Conservation (phyloP, 2,329 filamentous ascomycete genomes). For the Diplodia corticola region DNA sequence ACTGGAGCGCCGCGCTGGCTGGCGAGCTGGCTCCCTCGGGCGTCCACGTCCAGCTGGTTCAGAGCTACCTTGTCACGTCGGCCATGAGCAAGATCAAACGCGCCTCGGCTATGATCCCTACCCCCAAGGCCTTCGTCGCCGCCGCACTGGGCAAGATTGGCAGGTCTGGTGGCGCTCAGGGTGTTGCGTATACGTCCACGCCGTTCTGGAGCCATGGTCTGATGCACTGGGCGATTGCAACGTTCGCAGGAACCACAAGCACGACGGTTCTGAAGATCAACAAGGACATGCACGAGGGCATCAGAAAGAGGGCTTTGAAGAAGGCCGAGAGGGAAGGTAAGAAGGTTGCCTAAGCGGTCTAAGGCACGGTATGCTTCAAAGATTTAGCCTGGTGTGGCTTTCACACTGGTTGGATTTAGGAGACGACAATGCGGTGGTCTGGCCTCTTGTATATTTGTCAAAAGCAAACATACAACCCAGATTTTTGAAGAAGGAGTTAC, state of each 20-base stretch:
- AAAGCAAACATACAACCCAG: too few species aligned
- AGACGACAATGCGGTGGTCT: too few species aligned
- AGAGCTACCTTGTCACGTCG: constrained; percentile 90
- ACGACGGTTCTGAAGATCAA: constrained; percentile 61
- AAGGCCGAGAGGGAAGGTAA: constrained; percentile 78
- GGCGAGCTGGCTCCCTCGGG: constrained; percentile 78
- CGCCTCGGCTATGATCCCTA: constrained; percentile 75
- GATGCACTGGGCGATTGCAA: constrained; percentile 77
- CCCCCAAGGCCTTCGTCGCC: constrained; percentile 77
- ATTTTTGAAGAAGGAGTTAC: too few species aligned
- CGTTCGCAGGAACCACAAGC: constrained; percentile 60
- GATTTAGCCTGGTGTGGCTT: background rate
- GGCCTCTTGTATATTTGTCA: too few species aligned
- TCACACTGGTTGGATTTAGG: too few species aligned
- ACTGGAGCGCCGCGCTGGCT: constrained; percentile 87
- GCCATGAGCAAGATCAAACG: constrained; percentile 96
- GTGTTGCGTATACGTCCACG: constrained; percentile 79
- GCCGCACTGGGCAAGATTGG: constrained; percentile 79
- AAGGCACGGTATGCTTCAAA: background rate
- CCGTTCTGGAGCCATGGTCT: constrained; percentile 91
- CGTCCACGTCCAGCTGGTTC: constrained; percentile 85
- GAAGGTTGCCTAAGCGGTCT: constrained; percentile 48
- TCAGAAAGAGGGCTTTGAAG: constrained; percentile 76
- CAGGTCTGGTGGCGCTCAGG: constrained; percentile 71
- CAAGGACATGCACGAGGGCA: constrained; percentile 74